These are phyloP conservation scores for Alternaria hordeiaustralica DNA, from an alignment of 2,329 filamentous ascomycete species.

Conservation along the genomic window DNA sequence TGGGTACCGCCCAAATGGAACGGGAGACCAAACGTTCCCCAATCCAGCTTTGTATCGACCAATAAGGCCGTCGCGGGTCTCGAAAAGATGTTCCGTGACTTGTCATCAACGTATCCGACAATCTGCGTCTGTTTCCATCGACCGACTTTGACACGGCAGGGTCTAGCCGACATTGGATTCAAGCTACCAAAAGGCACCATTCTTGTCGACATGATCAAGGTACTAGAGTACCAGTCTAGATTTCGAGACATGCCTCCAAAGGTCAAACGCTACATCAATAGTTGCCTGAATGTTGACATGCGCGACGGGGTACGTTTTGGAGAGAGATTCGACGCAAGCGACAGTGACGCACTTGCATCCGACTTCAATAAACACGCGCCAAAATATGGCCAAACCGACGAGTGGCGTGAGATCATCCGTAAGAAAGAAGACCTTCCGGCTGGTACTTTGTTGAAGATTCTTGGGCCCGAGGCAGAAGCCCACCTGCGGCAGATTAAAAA, in stretches of 20 bases:
- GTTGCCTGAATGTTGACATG: not conserved
- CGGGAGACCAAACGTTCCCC: rapidly evolving
- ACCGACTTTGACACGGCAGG: not conserved
- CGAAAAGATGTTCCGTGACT: not conserved
- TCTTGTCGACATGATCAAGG: not conserved
- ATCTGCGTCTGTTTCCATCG: not conserved
- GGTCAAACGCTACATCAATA: not conserved
- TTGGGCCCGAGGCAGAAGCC: not conserved
- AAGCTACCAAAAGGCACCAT: not conserved
- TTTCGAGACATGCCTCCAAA: not conserved
- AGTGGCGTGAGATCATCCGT: not conserved
- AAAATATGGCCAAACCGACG: not conserved
- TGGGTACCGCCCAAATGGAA: not conserved
- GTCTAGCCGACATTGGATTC: not conserved
- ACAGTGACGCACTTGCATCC: not conserved
- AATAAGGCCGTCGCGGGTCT: not conserved
- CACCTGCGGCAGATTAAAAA: not conserved
- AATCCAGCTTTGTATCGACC: not conserved
- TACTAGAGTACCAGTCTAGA: not conserved
- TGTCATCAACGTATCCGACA: not conserved
- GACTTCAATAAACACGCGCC: not conserved
- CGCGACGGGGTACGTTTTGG: not conserved
- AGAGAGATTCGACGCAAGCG: not conserved
- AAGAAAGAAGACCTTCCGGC: not conserved
- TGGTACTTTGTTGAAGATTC: not conserved